Base-by-base conservation (phyloP, 2,329 filamentous ascomycete species). In the Cordyceps fumosorosea region DNA sequence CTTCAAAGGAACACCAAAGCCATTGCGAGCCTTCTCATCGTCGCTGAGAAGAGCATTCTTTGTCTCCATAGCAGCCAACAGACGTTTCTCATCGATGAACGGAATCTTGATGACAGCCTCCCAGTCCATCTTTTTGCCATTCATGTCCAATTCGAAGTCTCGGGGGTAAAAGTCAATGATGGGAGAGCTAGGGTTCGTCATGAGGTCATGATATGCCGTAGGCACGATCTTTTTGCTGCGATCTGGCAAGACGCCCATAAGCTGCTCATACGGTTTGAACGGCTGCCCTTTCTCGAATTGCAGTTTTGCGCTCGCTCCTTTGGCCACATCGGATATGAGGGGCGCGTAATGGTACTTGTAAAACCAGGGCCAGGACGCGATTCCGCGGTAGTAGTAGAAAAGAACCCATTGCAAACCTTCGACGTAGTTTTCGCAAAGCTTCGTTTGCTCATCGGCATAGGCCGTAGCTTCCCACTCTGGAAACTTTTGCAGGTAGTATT, bases 111-210 rank as follows among this genome's bases (percentile, higher is more conserved):
- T 92, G 44, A 99, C 93, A 32, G 95, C 95, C 73, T 99, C 95
- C 95, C 95, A 99, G 66, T 99, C 96, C 89, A 96, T 96, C 78
- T 96, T 99, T 80, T 99, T 99, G 64, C 95, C 96, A 69, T 99
- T 98, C 95, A 99, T 98, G 73, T 99, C 96, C 47, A 99, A 81
- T 67, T 96, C 91, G 70, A 99, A 99, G 69, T 99, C 95, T 68
- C 93, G 85, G 2, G 95, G 95, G 70, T 99, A 99, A 73, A 99
- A 99, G 72, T 99, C 95, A 70, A 96, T 89, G 73, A 99, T 99
- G 2, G 95, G 92, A 18, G 93, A 98, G 18, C 89, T 84, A 2
- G 89, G 82, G 61, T 90, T 90, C 1, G 91, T 97, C 95, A 99
- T 99, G 55, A 99, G 81, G 29, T 91, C 86, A 75, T 95, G 91